These are phyloP conservation scores for Escovopsis sp. DNA, from an alignment of 2,329 filamentous ascomycete genomes.

Conservation along the genomic window DNA sequence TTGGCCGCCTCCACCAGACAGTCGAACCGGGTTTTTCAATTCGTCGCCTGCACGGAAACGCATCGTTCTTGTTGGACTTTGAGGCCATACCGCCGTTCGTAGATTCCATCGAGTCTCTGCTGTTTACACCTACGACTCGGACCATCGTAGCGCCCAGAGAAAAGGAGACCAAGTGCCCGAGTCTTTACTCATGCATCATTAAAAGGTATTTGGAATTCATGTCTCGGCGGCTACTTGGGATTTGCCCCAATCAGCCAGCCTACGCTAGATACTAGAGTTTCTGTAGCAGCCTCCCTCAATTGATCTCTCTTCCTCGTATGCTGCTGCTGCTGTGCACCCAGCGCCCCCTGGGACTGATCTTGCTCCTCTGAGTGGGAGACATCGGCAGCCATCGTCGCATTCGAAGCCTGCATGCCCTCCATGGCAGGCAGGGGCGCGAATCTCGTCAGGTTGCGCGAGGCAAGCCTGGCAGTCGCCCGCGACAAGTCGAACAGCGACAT, in stretches of 20 bases:
- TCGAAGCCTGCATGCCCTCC: constrained; percentile 5
- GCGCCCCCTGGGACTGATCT: constrained; percentile 11
- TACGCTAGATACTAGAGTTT: constrained; percentile 50
- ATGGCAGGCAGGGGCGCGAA: constrained; percentile 33
- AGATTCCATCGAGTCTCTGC: too few relatives aligned
- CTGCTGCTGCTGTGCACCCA: constrained; percentile 24
- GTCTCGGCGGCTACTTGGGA: constrained; percentile 8
- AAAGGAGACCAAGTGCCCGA: too few relatives aligned
- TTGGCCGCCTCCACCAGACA: too few relatives aligned
- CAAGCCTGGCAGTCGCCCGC: constrained; percentile 41
- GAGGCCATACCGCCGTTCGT: too few relatives aligned
- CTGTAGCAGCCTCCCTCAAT: constrained; percentile 48
- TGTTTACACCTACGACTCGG: too few relatives aligned
- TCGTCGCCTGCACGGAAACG: too few relatives aligned
- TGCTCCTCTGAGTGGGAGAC: constrained; percentile 9
- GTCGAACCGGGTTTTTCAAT: too few relatives aligned
- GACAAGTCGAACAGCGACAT: constrained; percentile 52
- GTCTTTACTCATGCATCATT: too few relatives aligned
- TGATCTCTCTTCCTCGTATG: constrained; percentile 57
- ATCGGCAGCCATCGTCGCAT: background rate
- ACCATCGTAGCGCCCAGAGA: too few relatives aligned
- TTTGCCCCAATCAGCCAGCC: constrained; percentile 52
- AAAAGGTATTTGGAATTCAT: background rate
- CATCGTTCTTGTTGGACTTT: too few relatives aligned
- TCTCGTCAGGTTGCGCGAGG: constrained; percentile 41